A percentile compares a stretch with the other conserved stretches of the same genome.
Conservation (phyloP, 352 stramenopile genomes). For the Globisporangium canariense region DNA sequence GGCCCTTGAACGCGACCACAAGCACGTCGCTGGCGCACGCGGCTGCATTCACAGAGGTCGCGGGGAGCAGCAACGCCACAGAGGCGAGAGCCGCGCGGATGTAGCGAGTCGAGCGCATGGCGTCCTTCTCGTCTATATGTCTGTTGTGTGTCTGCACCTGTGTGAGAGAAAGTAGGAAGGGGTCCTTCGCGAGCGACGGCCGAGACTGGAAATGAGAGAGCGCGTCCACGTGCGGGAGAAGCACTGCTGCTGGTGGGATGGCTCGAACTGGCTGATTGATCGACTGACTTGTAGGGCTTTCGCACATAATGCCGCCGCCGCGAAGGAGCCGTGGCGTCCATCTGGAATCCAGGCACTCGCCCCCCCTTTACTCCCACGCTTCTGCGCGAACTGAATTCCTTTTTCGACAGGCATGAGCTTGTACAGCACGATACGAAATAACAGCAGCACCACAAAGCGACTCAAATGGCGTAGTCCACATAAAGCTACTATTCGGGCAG, state of each 20-base stretch:
- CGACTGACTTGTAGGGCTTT: background rate
- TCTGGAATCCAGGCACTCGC: background rate
- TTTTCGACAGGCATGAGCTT: too few relatives aligned
- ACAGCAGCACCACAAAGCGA: too few relatives aligned
- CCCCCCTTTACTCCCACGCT: background rate
- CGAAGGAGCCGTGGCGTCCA: slow-evolving; percentile 4
- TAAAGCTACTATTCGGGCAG: too few relatives aligned
- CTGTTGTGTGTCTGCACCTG: slow-evolving; percentile 12
- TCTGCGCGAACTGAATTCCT: slow-evolving; percentile 8
- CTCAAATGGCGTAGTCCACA: too few relatives aligned
- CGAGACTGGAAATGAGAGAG: slow-evolving; percentile 32
- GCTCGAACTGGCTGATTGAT: background rate
- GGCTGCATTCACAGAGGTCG: slow-evolving; percentile 23
- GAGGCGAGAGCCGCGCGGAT: slow-evolving; percentile 2
- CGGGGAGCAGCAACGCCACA: slow-evolving; percentile 21
- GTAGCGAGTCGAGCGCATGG: slow-evolving; percentile 8
- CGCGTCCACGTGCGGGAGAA: background rate
- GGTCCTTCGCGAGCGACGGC: slow-evolving; percentile 26
- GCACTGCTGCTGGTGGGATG: too few relatives aligned
- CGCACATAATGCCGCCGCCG: background rate
- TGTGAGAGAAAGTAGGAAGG: background rate
- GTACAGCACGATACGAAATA: too few relatives aligned
- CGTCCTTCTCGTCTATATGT: background rate
- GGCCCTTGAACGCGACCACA: slow-evolving; percentile 40
- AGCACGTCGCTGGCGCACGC: slow-evolving; percentile 40